Evolutionary conservation across 169 alveolate species (phyloP).

Genomic region (Plasmodium ovale): DNA sequence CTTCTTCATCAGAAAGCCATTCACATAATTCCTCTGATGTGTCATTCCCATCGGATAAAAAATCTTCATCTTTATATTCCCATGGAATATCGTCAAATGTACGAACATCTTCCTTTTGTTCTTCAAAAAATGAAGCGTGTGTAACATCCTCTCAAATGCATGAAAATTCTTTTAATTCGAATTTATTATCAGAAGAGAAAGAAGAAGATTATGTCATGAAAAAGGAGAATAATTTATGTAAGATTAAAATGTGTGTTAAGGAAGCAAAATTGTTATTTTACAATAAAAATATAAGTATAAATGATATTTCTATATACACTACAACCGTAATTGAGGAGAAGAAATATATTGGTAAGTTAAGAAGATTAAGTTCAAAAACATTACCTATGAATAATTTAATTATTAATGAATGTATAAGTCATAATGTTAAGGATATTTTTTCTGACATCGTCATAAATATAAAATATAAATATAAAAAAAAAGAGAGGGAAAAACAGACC

Average conservation of each 20-base stretch:
- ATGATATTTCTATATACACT: constrained; percentile 39
- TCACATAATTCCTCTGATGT: neutral
- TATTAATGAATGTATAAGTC: constrained; percentile 61
- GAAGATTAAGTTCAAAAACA: constrained; percentile 52
- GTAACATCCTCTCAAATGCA: neutral
- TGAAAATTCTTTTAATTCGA: constrained; percentile 19
- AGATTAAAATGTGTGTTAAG: constrained; percentile 40
- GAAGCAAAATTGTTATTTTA: constrained; percentile 67
- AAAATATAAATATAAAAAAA: constrained; percentile 32
- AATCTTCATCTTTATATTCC: neutral
- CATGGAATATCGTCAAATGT: neutral
- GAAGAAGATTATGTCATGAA: constrained; percentile 11
- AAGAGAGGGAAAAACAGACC: neutral
- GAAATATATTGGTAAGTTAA: constrained; percentile 59
- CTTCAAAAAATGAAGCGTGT: neutral
- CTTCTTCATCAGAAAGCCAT: neutral
- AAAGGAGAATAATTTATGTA: constrained; percentile 32
- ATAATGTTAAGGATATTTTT: constrained; percentile 49
- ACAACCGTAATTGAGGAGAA: constrained; percentile 66
- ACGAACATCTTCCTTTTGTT: neutral
- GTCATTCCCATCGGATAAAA: neutral
- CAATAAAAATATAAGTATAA: constrained; percentile 35
- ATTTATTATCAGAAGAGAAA: neutral
- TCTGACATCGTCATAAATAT: constrained; percentile 58
- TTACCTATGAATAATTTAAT: constrained; percentile 61